Conservation (phyloP, 1,284 basidiomycete genomes). For the Ganoderma multipileum region DNA sequence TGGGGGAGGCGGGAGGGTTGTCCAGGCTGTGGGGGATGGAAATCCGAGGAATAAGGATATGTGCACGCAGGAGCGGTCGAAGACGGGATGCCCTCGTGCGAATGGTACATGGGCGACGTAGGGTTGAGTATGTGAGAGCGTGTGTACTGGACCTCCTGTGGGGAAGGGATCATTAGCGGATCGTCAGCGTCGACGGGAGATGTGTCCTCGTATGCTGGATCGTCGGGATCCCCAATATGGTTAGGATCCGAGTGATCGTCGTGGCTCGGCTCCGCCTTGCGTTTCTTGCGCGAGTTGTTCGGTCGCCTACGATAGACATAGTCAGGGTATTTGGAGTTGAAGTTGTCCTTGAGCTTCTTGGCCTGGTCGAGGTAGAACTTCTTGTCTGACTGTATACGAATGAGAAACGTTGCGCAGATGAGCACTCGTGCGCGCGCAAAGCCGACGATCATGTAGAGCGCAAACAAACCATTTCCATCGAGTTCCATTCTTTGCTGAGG, state of each 20-base stretch:
- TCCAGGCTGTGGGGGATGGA: slow-evolving; percentile 25
- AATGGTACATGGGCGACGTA: slow-evolving; percentile 28
- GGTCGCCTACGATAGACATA: slow-evolving; percentile 85
- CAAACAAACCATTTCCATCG: slow-evolving; percentile 67
- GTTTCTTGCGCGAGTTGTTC: slow-evolving; percentile 80
- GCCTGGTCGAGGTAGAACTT: slow-evolving; percentile 87
- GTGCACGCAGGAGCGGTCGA: slow-evolving; percentile 24
- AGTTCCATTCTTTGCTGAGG: slow-evolving; percentile 80
- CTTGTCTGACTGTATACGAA: slow-evolving; percentile 67
- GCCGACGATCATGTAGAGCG: neutral
- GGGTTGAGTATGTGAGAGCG: slow-evolving; percentile 27
- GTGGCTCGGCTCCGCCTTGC: slow-evolving; percentile 55
- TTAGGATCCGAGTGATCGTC: slow-evolving; percentile 39
- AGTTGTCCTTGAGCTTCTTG: slow-evolving; percentile 81
- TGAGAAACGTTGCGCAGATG: neutral
- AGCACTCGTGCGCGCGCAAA: slow-evolving; percentile 7
- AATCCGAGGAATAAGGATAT: slow-evolving; percentile 32
- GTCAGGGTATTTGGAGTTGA: slow-evolving; percentile 86
- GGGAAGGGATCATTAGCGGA: slow-evolving; percentile 28
- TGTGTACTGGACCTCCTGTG: slow-evolving; percentile 33
- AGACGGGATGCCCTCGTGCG: slow-evolving; percentile 17
- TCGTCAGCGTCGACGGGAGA: slow-evolving; percentile 40
- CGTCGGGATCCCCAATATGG: slow-evolving; percentile 47
- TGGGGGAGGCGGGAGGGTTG: slow-evolving; percentile 22
- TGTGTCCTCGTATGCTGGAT: slow-evolving; percentile 41